Conservation (phyloP, 352 stramenopile species). For the Globisporangium iwayamae region DNA sequence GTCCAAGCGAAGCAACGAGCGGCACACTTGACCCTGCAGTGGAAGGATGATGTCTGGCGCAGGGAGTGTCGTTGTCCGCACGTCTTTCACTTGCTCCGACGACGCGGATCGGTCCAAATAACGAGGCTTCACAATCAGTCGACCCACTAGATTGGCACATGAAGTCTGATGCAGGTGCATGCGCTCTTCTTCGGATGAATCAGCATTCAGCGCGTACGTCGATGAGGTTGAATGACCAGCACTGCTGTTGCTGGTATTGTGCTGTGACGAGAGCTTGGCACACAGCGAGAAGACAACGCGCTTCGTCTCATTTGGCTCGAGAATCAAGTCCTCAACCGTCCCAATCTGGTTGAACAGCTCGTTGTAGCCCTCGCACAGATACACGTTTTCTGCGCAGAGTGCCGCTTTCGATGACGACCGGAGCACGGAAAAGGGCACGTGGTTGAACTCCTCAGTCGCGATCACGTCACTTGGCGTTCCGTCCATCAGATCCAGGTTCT, state of each 20-base stretch:
- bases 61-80: slow-evolving; percentile 21
- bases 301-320: slow-evolving; percentile 69
- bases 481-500: slow-evolving; percentile 72
- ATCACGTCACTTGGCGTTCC: slow-evolving; percentile 23
- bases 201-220: slow-evolving; percentile 24
- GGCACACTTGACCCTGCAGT: slow-evolving; percentile 78
- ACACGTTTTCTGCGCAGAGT: slow-evolving; percentile 74
- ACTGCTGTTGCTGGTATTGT: slow-evolving; percentile 11
- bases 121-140: slow-evolving; percentile 52
- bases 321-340: slow-evolving; percentile 50
- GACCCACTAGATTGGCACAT: slow-evolving; percentile 64
- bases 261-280: slow-evolving; percentile 45
- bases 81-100: slow-evolving; percentile 16
- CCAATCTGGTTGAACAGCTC: slow-evolving; percentile 88
- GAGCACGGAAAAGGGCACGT: slow-evolving; percentile 68
- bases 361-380: slow-evolving; percentile 85
- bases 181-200: slow-evolving; percentile 84
- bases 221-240: slow-evolving; percentile 10
- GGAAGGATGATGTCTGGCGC: slow-evolving; percentile 69
- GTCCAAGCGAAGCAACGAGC: slow-evolving; percentile 77
- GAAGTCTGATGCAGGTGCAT: slow-evolving; percentile 83
- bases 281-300: slow-evolving; percentile 74
- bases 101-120: slow-evolving; percentile 15
- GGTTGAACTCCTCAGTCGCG: slow-evolving; percentile 66
- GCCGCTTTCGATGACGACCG: slow-evolving; percentile 63